Conservation (phyloP, 2,329 filamentous ascomycete genomes). For the Trichoderma sp. region DNA sequence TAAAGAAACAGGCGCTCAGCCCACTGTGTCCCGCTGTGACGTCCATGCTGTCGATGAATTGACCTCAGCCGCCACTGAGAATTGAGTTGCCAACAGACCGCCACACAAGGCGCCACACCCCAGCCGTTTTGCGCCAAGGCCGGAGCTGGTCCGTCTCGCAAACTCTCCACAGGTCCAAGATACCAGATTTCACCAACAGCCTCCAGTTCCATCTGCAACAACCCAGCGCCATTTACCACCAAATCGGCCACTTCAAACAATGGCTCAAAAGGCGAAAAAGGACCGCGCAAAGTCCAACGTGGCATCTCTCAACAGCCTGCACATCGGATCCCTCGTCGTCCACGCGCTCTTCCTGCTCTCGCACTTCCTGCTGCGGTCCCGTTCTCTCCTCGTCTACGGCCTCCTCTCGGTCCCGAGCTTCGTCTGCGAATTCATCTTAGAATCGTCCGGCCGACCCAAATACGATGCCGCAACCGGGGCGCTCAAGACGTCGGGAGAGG, state of each 20-base stretch:
- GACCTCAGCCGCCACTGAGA: background rate
- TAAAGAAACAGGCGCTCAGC: background rate
- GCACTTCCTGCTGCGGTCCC: slow-evolving; percentile 63
- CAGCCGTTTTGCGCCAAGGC: background rate
- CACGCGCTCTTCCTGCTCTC: slow-evolving; percentile 73
- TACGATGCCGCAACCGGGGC: slow-evolving; percentile 61
- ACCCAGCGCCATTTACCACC: background rate
- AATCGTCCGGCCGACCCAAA: slow-evolving; percentile 75
- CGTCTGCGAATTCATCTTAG: slow-evolving; percentile 79
- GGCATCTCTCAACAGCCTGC: slow-evolving; percentile 73
- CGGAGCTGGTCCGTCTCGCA: background rate
- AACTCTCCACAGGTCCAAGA: background rate
- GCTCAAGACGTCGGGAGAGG: slow-evolving; percentile 78
- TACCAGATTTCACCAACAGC: slow-evolving; percentile 10
- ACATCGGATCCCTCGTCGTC: slow-evolving; percentile 68
- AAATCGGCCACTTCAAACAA: slow-evolving; percentile 27
- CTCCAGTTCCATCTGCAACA: background rate
- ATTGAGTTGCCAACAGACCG: background rate
- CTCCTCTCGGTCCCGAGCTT: slow-evolving; percentile 72
- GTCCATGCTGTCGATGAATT: background rate
- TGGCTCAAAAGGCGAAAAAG: slow-evolving; percentile 64
- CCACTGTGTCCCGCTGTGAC: background rate
- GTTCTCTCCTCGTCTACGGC: slow-evolving; percentile 65
- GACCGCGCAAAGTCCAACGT: slow-evolving; percentile 74
- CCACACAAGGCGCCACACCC: slow-evolving; percentile 3